Conservation (phyloP, 352 stramenopile genomes). For the Blastocystis sp. region DNA sequence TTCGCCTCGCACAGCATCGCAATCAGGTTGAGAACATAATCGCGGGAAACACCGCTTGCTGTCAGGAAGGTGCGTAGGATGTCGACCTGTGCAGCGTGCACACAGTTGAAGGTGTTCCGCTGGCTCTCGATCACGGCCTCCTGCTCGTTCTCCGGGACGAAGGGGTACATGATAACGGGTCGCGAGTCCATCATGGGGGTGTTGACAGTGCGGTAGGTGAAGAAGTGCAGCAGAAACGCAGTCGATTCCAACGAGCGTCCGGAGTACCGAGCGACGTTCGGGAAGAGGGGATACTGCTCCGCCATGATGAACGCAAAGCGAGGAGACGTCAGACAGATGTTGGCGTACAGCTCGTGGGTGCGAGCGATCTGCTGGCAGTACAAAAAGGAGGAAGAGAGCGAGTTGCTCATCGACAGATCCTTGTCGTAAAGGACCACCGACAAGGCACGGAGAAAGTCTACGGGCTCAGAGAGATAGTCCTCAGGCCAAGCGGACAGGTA, state of each 20-base stretch:
- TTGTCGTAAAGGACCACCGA: not conserved
- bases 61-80: constrained; percentile 41
- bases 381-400: not conserved
- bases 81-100: not conserved
- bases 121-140: not conserved
- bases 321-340: not conserved
- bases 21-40: not conserved
- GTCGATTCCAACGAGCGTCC: not conserved
- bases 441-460: not conserved
- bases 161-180: not conserved
- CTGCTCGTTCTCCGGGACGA: not conserved
- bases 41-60: not conserved
- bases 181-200: constrained; percentile 3
- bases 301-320: constrained; percentile 9
- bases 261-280: not conserved
- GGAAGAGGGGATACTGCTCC: not conserved
- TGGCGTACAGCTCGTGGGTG: not conserved
- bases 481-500: not conserved
- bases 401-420: not conserved
- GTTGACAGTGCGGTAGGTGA: not conserved
- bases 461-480: not conserved
- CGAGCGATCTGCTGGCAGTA: not conserved
- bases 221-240: constrained; percentile 29
- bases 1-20: not conserved
- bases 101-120: not conserved